phyloP scores from a whole-genome alignment of 768 basidiomycete species.

The Coprinellus aureogranulatus region DNA sequence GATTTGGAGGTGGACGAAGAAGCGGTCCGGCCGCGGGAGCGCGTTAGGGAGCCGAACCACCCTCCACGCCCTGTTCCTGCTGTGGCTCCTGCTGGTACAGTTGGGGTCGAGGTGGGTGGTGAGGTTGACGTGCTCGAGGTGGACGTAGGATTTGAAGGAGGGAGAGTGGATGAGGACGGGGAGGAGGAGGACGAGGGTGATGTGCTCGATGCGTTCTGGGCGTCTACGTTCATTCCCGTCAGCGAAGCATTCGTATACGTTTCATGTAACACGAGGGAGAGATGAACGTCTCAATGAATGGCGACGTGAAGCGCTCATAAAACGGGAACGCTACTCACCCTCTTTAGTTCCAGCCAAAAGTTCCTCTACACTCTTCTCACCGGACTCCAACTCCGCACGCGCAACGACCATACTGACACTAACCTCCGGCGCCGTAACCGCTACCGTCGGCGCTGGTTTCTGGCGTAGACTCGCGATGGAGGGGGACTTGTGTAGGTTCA shows the following conservation, averaged over 20 bases:
- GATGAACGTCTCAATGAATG: too few species aligned
- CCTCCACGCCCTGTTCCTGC: background rate
- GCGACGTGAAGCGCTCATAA: too few species aligned
- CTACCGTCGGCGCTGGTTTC: background rate
- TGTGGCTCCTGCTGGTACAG: background rate
- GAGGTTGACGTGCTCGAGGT: background rate
- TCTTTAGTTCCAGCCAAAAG: too few species aligned
- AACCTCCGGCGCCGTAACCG: background rate
- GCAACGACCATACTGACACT: background rate
- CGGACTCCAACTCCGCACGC: background rate
- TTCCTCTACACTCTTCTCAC: background rate
- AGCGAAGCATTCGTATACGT: too few species aligned
- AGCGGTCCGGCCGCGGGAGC: background rate
- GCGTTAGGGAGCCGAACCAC: background rate
- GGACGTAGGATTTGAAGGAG: background rate
- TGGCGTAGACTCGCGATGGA: background rate
- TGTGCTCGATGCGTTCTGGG: too few species aligned
- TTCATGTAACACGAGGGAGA: too few species aligned
- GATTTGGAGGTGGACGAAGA: background rate
- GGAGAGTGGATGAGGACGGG: too few species aligned
- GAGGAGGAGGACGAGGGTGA: too few species aligned
- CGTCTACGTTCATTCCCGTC: too few species aligned
- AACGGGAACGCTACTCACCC: too few species aligned
- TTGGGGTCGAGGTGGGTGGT: background rate
- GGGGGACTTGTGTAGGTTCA: background rate